Evolutionary conservation across 371 early-diverging fungal genomes (phyloP).

Genomic region (Blakeslea trispora): DNA sequence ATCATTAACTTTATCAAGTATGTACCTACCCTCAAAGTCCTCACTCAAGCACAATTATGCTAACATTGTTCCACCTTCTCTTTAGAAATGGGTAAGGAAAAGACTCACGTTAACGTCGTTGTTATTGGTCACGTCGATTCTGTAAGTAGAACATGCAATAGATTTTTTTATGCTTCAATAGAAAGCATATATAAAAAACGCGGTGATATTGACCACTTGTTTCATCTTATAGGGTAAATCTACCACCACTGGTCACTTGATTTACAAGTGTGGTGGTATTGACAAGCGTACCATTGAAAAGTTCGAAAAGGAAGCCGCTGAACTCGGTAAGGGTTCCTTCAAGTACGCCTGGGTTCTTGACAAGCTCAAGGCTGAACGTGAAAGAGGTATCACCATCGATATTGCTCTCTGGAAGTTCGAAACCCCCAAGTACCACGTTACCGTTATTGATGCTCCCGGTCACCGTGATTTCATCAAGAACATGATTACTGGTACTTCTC

Average conservation of each 20-base stretch:
- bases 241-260: constrained; percentile 88
- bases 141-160: constrained; percentile 85
- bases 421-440: constrained; percentile 94
- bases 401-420: constrained; percentile 99
- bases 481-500: constrained; percentile 97
- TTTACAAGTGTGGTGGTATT: constrained; percentile 99
- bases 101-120: constrained; percentile 94
- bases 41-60: background rate
- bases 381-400: constrained; percentile 98
- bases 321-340: constrained; percentile 99
- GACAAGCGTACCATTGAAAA: constrained; percentile 99
- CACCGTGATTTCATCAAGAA: constrained; percentile 99
- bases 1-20: constrained; percentile 13
- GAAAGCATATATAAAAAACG: no score
- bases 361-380: constrained; percentile 97
- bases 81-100: constrained; percentile 86
- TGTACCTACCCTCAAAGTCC: background rate
- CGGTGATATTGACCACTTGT: no score
- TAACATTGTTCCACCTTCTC: background rate
- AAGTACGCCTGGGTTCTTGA: constrained; percentile 97
- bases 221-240: no score
- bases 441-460: constrained; percentile 99
- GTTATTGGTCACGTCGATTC: constrained; percentile 99
- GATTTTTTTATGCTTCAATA: no score
- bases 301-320: constrained; percentile 98